Base-by-base conservation (phyloP, 192 early-diverging fungal species). In the Podila clonocystis region DNA sequence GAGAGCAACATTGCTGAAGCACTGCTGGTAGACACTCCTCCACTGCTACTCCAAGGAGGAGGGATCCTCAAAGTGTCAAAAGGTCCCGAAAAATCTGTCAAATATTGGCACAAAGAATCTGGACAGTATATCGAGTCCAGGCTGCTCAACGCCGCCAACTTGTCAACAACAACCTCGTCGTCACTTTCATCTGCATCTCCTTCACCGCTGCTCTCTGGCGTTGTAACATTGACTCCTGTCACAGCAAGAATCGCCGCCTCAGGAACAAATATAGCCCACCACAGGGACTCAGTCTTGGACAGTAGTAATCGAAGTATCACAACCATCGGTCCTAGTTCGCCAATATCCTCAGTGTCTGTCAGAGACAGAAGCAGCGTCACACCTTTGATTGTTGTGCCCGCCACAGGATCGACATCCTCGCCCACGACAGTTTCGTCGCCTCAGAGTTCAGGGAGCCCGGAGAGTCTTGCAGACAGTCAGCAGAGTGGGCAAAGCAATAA, bases 11-110 rank as follows among this genome's bases (percentile, higher is more conserved):
- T 79, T 30, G 70, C 75, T 7, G 75, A 79, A 9, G 75, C 65
- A 13, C 52, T 80, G 17, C 26, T 72, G 48, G 50, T 61, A 0
- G 77, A 73, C 1, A 64, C 70, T 22, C 41, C 41, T 45, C 70
- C 77, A 1, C 22, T 80, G 45, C 67, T 45, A 20, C 58, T 80
- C 2, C 77, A 80, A 58, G 70, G 67, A 24, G 77, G 77, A 22
- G 77, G 55, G 3, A 69, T 61, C 26, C 28, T 80, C 7, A 80
- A 80, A 31, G 67, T 80, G 50, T 73, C 77, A 28, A 80, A 73
- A 48, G 77, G 77, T 9, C 77, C 77, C 3, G 77, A 80, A 58
- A 80, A 80, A 57, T 59, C 77, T 1, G 77, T 80, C n/a, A 70
- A 80, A 26, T 80, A 80, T 48, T 80, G 77, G 77, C 65, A 66